Base-by-base conservation (phyloP, 2,329 filamentous ascomycete species). In the Trichophyton schoenleinii region DNA sequence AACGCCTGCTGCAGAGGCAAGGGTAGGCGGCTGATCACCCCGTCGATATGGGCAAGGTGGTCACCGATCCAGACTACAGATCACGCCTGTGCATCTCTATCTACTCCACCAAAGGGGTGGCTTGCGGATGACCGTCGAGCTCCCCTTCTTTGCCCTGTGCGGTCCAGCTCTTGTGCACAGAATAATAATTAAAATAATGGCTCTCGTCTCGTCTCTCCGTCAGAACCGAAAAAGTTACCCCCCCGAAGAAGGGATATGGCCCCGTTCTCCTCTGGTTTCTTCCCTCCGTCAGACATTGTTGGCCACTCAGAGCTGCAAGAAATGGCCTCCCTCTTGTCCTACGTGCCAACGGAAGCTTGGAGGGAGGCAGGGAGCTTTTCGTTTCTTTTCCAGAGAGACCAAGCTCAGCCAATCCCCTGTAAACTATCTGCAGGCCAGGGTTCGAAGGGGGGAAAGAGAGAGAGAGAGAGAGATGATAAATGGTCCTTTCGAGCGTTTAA, bases 1-100 rank as follows among this genome's bases (percentile, higher is more conserved):
- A 55, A 36, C 49, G 28, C 49, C 28, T 34, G 46, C 46, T 49
- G 49, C 49, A 55, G 49, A 55, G 49, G 49, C 49, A 55, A 55
- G 49, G 49, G 49, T 55, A 55, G 49, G 28, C 49, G 49, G 49
- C 49, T 55, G 49, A 55, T 55, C 49, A 34, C 49, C 49, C 49
- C 25, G 48, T 53, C 48, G 25, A 6, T 28, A 28, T 15, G 49
- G 13, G 25, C 25, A 55, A 55, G 49, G 18, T n/a, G 49, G 49
- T 36, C 49, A 36, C 49, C 34, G 49, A 55, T 55, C 49, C 28
- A 55, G 49, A 11, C 49, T 36, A 55, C 25, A 18, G 49, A 55
- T 36, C 49, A 36, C 34, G 34, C 2, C 13, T 36, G 20, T 55
- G 46, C 22, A 22, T 25, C 22, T 55, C 28, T 20, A 36, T 13